Evolutionary conservation across 164 flowering plant species (phyloP).

Genomic region (Magnolia kwangsiensis): DNA sequence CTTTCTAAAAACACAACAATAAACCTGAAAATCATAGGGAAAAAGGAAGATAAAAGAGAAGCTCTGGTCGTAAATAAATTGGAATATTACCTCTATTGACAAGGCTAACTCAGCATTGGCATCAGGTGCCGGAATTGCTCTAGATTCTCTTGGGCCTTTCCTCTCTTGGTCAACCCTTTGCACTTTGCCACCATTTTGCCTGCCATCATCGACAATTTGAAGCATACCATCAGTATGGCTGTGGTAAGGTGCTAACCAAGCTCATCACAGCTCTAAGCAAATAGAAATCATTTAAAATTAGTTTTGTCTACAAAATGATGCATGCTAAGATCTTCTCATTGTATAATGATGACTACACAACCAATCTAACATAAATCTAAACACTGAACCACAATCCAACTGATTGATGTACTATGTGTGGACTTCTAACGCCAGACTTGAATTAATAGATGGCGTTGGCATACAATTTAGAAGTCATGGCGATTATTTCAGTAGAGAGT

Average conservation of each 20-base stretch:
- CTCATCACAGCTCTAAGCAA: background rate
- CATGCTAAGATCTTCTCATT: too few relatives aligned
- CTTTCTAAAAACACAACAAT: background rate
- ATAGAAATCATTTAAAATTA: background rate
- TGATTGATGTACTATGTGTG: too few relatives aligned
- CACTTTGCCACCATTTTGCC: constrained; percentile 67
- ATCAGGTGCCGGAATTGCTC: constrained; percentile 89
- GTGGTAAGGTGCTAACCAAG: too few relatives aligned
- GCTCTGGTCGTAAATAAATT: background rate
- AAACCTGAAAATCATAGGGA: background rate
- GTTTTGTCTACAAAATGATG: background rate
- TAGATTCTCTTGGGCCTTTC: constrained; percentile 69
- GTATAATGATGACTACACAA: too few relatives aligned
- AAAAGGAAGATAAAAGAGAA: constrained; percentile 5
- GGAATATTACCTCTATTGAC: constrained; percentile 73
- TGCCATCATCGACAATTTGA: constrained; percentile 14
- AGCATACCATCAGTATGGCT: background rate
- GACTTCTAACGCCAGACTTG: too few relatives aligned
- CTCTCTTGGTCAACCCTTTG: constrained; percentile 57
- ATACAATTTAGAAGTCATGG: too few relatives aligned
- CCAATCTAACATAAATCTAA: too few relatives aligned
- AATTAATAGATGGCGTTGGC: too few relatives aligned
- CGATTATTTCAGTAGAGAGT: too few relatives aligned
- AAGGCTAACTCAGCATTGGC: constrained; percentile 83
- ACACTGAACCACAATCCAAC: too few relatives aligned